These are phyloP conservation scores for Crassisporium funariophilum DNA, from an alignment of 768 basidiomycete genomes.

Conservation along the genomic window DNA sequence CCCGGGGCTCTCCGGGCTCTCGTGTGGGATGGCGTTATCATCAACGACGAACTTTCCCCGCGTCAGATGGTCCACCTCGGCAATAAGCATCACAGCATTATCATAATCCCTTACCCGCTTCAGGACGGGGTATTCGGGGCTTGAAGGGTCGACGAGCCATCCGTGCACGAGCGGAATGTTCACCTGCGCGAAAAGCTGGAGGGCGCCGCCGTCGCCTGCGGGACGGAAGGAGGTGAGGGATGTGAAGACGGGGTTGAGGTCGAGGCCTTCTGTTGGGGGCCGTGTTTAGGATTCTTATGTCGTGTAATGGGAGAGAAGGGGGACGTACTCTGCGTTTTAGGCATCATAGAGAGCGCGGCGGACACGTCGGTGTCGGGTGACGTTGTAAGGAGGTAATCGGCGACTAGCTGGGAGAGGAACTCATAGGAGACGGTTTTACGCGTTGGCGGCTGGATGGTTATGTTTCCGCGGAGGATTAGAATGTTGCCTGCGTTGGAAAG, in stretches of 20 bases:
- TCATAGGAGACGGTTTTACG: conserved; percentile 81
- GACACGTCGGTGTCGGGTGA: conserved; percentile 65
- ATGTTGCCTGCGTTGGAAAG: conserved; percentile 91
- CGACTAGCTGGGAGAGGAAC: conserved; percentile 80
- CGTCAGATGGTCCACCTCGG: conserved; percentile 76
- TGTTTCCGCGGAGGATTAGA: conserved; percentile 81
- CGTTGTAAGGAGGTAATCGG: conserved; percentile 71
- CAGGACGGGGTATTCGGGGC: conserved; percentile 58
- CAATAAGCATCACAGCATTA: conserved; percentile 70
- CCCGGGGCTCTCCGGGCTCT: too few species aligned
- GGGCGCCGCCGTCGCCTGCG: conserved; percentile 64
- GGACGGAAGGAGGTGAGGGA: conserved; percentile 69
- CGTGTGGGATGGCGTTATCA: conserved; percentile 33
- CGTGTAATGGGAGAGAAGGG: background rate
- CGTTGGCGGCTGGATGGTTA: conserved; percentile 66
- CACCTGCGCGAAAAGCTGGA: conserved; percentile 83
- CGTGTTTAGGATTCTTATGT: background rate
- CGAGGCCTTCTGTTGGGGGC: conserved; percentile 74
- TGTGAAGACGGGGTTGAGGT: conserved; percentile 85
- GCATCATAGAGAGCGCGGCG: conserved; percentile 75
- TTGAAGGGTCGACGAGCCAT: conserved; percentile 79
- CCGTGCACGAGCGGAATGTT: conserved; percentile 85
- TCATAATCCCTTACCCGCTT: conserved; percentile 68
- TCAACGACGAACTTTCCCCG: conserved; percentile 58
- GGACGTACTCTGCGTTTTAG: conserved; percentile 70